Evolutionary conservation across 1,139 yeast species (phyloP), one percentile per base, ranked within the genome.

Genomic region (Pichia sp.): DNA sequence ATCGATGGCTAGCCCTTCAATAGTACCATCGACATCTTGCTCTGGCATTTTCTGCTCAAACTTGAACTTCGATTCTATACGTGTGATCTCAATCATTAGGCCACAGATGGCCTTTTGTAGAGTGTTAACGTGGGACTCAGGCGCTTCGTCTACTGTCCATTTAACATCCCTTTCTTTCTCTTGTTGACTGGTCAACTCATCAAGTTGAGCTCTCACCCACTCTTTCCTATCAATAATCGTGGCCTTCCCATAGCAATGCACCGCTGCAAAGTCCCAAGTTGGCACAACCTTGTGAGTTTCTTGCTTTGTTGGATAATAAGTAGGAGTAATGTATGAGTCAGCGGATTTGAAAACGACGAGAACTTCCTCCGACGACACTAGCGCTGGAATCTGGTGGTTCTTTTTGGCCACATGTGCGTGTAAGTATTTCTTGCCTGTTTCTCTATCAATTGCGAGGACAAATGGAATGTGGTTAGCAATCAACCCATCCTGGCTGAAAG

Each of bases 221-320:
- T 62, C 66, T 12, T 59, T 55, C 41, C 72, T 75, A 34, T 64
- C 69, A 15, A 72, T 54, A 10, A 79, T 53, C 15, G 45, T 60
- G 9, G 81, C 67, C 29, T 55, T 66, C 3, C 86, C 86, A 38
- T 72, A 62, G 28, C 72, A 64, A 49, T 79, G 85, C 26, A 73
- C 78, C 5, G 74, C 59, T 2, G 74, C 77, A 58, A 73, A 79
- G 54, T 74, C 79, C 87, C 86, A 79, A 0, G 87, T 79, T 11
- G 86, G 85, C 9, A 77, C 87, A 27, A 66, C 69, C 48, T 76
- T 77, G 43, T 76, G 81, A 20, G 79, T 72, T 34, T 66, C 67
- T 45, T 66, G 60, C 56, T 79, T 77, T 3, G 67, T 64, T 3
- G 74, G 70, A 50, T 79, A 78, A 65, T 77, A 77, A 13, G 67